Conservation (phyloP, 352 stramenopile species). For the Phytopythium litorale region DNA sequence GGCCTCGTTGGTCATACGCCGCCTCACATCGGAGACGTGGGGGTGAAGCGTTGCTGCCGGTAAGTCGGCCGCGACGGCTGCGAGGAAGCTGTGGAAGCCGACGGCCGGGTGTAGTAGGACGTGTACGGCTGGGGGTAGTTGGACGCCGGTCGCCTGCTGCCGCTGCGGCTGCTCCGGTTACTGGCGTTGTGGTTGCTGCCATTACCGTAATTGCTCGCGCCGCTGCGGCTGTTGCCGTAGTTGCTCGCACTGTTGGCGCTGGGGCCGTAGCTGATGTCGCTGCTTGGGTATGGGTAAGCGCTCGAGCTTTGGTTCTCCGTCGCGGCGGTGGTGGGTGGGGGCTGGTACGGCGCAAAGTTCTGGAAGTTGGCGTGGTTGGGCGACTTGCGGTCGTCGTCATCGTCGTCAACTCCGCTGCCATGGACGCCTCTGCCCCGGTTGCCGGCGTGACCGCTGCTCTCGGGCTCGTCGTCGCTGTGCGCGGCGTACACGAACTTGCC, state of each 20-base stretch:
- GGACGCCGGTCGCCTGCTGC: background rate
- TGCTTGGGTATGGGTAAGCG: background rate
- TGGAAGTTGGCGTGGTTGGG: conserved; percentile 9
- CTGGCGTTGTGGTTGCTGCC: background rate
- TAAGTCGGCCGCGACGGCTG: conserved; percentile 4
- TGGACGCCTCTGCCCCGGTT: background rate
- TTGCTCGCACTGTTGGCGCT: background rate
- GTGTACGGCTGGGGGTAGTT: conserved; percentile 6
- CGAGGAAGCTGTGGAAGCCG: background rate
- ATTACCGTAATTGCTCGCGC: background rate
- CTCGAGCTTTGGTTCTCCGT: background rate
- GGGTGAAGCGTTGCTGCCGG: conserved; percentile 5
- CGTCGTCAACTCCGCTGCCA: background rate
- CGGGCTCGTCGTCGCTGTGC: conserved; percentile 6
- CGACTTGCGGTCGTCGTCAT: conserved; percentile 7
- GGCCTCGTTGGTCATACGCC: background rate
- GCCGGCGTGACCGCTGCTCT: background rate
- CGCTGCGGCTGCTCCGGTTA: background rate
- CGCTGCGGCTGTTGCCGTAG: background rate
- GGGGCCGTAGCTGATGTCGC: background rate
- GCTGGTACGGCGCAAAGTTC: conserved; percentile 8
- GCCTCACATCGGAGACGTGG: conserved; percentile 3
- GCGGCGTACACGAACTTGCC: conserved; percentile 10
- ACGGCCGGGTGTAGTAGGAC: conserved; percentile 5
- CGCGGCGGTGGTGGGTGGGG: background rate